A percentile compares a stretch with the other conserved stretches of the same genome.
These are phyloP conservation scores for Lavandula angustifolia DNA, from an alignment of 257 asterid genomes.

Conservation along the genomic window DNA sequence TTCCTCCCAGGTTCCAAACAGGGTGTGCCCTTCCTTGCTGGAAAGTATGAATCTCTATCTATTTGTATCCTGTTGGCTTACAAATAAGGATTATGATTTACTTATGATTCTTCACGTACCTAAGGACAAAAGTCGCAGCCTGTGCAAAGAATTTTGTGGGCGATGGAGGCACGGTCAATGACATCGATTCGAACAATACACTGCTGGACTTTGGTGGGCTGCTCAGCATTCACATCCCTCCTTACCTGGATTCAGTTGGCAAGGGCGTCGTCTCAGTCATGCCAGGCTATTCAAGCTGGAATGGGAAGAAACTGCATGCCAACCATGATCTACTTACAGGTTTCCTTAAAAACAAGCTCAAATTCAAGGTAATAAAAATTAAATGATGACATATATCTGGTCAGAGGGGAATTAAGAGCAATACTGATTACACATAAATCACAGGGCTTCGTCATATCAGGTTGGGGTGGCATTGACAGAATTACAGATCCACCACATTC, in stretches of 20 bases:
- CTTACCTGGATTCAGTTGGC: conserved; percentile 53
- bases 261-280: conserved; percentile 74
- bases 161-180: conserved; percentile 71
- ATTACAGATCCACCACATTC: conserved; percentile 50
- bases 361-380: conserved; percentile 48
- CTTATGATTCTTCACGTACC: neutral
- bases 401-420: neutral
- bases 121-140: conserved; percentile 70
- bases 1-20: conserved; percentile 40
- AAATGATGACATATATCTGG: neutral
- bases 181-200: conserved; percentile 64
- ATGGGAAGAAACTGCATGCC: conserved; percentile 71
- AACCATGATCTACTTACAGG: conserved; percentile 60
- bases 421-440: neutral
- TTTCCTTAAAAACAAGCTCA: conserved; percentile 61
- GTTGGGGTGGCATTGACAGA: conserved; percentile 60
- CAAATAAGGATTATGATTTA: neutral
- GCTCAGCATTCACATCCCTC: conserved; percentile 69
- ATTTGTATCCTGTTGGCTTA: too few species aligned
- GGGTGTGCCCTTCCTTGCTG: conserved; percentile 62
- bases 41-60: conserved; percentile 37
- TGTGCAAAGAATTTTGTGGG: conserved; percentile 79
- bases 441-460: conserved; percentile 65
- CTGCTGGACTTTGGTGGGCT: conserved; percentile 43
- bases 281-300: conserved; percentile 80